phyloP scores from a whole-genome alignment of 179 eudicot species.

The Silene noctiflora region DNA sequence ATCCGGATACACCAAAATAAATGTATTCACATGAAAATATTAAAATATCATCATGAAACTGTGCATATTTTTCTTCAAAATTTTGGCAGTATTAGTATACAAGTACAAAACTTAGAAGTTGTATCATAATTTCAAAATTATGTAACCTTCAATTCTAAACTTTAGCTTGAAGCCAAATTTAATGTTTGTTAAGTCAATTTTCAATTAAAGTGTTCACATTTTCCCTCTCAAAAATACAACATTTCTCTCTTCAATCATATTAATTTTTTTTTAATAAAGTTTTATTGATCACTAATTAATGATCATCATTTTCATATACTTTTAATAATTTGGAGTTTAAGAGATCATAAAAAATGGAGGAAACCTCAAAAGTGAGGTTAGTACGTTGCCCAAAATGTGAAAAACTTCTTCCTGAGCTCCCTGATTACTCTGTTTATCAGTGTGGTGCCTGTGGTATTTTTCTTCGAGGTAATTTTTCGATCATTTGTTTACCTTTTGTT shows the following conservation, averaged over 20 bases:
- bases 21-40: no score
- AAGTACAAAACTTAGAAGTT: not conserved
- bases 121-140: no score
- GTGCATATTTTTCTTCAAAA: not conserved
- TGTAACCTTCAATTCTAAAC: constrained; percentile 27
- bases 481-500: no score
- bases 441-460: constrained; percentile 94
- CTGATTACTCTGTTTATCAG: constrained; percentile 68
- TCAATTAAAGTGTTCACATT: constrained; percentile 18
- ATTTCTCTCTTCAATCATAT: constrained; percentile 1
- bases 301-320: constrained; percentile 14
- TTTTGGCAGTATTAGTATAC: not conserved
- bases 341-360: constrained; percentile 43
- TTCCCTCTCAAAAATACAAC: not conserved
- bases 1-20: no score
- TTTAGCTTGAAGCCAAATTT: constrained; percentile 25
- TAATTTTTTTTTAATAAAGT: not conserved
- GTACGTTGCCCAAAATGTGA: constrained; percentile 86
- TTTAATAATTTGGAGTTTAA: not conserved
- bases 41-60: not conserved
- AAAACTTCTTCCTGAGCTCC: constrained; percentile 66
- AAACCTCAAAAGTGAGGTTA: constrained; percentile 48
- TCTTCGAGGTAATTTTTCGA: constrained; percentile 50
- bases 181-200: constrained; percentile 25
- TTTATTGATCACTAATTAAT: no score